These are phyloP conservation scores for Ilex paraguariensis DNA, from an alignment of 305 asterid genomes.

Conservation along the genomic window DNA sequence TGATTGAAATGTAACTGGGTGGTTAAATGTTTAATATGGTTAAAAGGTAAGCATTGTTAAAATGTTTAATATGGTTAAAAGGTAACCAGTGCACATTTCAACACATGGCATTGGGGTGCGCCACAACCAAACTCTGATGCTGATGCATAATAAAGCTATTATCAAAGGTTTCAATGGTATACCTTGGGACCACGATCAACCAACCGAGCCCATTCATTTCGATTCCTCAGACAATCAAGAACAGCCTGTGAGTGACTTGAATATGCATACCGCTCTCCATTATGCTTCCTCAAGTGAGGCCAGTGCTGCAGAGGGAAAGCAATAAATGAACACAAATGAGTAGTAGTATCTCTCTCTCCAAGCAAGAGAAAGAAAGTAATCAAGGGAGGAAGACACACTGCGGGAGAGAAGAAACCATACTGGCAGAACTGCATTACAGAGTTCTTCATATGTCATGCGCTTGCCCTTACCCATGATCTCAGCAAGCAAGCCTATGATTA, in stretches of 20 bases:
- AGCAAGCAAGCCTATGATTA: conserved; percentile 70
- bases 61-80: no score
- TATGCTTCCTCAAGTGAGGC: conserved; percentile 92
- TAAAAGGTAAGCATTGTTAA: no score
- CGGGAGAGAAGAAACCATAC: conserved; percentile 34
- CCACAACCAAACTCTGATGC: background rate
- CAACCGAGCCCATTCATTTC: conserved; percentile 94
- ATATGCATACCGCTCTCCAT: conserved; percentile 93
- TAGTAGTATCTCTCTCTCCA: background rate
- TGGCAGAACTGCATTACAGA: conserved; percentile 84
- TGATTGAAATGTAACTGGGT: no score
- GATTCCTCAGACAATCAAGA: conserved; percentile 91
- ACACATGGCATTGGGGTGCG: background rate
- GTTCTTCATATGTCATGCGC: conserved; percentile 86
- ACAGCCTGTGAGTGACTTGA: conserved; percentile 95
- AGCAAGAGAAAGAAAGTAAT: background rate
- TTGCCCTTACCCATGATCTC: conserved; percentile 91
- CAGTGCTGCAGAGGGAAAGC: conserved; percentile 53
- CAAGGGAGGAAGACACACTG: conserved; percentile 7
- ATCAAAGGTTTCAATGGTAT: conserved; percentile 7
- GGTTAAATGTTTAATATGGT: no score
- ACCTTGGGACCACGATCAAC: conserved; percentile 99
- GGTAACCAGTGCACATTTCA: background rate
- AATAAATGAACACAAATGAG: conserved; percentile 3
- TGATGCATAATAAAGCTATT: background rate